phyloP scores from a whole-genome alignment of 2,329 filamentous ascomycete species.

The Ophiostoma fasciatum region DNA sequence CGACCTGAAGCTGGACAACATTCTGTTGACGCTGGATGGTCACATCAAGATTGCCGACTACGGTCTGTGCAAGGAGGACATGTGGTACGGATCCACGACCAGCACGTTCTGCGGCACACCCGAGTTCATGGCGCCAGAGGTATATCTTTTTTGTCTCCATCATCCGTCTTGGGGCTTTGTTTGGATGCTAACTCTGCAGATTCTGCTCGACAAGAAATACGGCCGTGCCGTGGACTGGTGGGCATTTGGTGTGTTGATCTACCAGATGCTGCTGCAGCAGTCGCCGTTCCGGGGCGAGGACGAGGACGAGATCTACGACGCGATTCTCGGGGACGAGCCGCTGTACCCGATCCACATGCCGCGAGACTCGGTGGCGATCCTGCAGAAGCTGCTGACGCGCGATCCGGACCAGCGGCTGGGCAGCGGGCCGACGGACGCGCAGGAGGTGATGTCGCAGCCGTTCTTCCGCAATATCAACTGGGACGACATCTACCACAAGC shows the following conservation, averaged over 20 bases:
- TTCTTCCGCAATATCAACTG: conserved; percentile 98
- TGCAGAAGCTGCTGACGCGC: conserved; percentile 91
- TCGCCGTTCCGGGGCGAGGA: conserved; percentile 98
- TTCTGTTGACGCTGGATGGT: conserved; percentile 83
- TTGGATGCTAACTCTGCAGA: conserved; percentile 33
- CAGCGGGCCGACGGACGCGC: conserved; percentile 88
- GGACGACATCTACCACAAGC: conserved; percentile 97
- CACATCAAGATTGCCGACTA: conserved; percentile 99
- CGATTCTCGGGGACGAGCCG: conserved; percentile 92
- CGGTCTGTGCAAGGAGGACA: conserved; percentile 97
- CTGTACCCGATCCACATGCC: conserved; percentile 99
- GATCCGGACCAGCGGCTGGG: conserved; percentile 89
- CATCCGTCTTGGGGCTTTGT: background rate
- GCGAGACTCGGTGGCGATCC: conserved; percentile 87
- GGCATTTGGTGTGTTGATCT: conserved; percentile 97
- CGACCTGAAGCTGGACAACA: conserved; percentile 87
- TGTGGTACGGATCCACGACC: conserved; percentile 97
- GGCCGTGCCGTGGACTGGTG: conserved; percentile 97
- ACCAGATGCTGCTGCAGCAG: conserved; percentile 98
- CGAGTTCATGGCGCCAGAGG: conserved; percentile 98
- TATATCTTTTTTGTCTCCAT: conserved; percentile 25
- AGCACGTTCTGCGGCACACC: conserved; percentile 99
- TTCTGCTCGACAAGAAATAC: conserved; percentile 96
- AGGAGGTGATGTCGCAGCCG: conserved; percentile 97
- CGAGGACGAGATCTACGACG: conserved; percentile 98